Conservation (phyloP, 2,329 filamentous ascomycete species). For the Ramularia collo-cygni region DNA sequence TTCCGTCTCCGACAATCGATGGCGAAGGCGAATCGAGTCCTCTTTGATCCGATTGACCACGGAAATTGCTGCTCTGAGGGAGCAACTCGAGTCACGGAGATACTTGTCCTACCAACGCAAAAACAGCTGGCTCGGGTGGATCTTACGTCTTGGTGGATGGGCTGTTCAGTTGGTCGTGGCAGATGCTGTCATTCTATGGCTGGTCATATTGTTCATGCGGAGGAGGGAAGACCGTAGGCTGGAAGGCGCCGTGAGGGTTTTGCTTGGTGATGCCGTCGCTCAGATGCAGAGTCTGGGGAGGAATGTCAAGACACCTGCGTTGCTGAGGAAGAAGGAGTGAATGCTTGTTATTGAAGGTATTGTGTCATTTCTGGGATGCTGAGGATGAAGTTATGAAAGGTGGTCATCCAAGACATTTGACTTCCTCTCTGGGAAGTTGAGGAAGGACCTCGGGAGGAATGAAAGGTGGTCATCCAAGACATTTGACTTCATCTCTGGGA, state of each 20-base stretch:
- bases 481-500: no score
- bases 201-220: conserved; percentile 67
- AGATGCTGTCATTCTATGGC: conserved; percentile 59
- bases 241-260: conserved; percentile 65
- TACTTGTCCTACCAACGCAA: conserved; percentile 62
- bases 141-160: conserved; percentile 63
- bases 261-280: conserved; percentile 44
- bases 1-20: conserved; percentile 46
- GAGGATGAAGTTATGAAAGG: no score
- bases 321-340: conserved; percentile 19
- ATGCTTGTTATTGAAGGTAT: not conserved
- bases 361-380: no score
- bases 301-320: conserved; percentile 28
- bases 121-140: conserved; percentile 61
- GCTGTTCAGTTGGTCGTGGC: conserved; percentile 65
- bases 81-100: conserved; percentile 75
- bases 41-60: conserved; percentile 84
- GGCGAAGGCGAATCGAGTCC: conserved; percentile 76
- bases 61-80: conserved; percentile 83
- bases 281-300: conserved; percentile 29
- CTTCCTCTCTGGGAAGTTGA: no score
- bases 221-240: conserved; percentile 62
- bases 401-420: no score
- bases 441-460: no score
- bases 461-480: no score